Base-by-base conservation (phyloP, 2,329 filamentous ascomycete genomes). In the Coleophoma cylindrospora region DNA sequence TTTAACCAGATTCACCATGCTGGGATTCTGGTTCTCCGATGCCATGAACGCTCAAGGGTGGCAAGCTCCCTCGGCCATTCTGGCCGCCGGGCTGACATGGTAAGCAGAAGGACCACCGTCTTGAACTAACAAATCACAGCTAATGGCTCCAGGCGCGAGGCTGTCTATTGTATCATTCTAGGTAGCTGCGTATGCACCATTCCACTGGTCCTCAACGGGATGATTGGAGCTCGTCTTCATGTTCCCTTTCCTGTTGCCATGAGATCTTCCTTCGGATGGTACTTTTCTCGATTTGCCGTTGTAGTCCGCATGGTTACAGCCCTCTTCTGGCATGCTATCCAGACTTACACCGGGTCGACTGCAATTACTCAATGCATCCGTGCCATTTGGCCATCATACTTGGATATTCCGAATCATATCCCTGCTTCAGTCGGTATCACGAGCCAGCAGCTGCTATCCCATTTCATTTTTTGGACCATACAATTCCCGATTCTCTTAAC, bases 161-260 rank as follows among this genome's bases (percentile, higher is more conserved):
- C 58, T 2, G 51, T 61, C 19, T 54, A 58, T 41, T 61, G 59
- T 49, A 81, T 79, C 51, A 72, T 80, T 48, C 77, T 85, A 13
- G 83, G 84, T 40, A 74, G 77, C 19, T 81, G 80, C 53, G 79
- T 81, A 27, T 59, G 57, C 45, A 76, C 79, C 13, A 72, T 81
- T 1, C 68, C 72, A 15, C 66, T 74, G 51, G 70, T 73, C 6
- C 63, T 74, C 15, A 74, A 75, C 58, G 72, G 72, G n/a, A 67
- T 69, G 19, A 68, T 73, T 33, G 72, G 73, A n/a, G 68, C 71
- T 21, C 68, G 68, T 48, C 62, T 74, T 27, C 72, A 75, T 50
- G 62, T 74, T 6, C 72, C 72, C 5, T 76, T 74, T 54, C 69
- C 71, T 12, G 69, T 76, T 14, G 66, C 73, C 32, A 65, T 67